Evolutionary conservation across 768 basidiomycete species (phyloP).

Genomic region (Rhizopogon roseolus): DNA sequence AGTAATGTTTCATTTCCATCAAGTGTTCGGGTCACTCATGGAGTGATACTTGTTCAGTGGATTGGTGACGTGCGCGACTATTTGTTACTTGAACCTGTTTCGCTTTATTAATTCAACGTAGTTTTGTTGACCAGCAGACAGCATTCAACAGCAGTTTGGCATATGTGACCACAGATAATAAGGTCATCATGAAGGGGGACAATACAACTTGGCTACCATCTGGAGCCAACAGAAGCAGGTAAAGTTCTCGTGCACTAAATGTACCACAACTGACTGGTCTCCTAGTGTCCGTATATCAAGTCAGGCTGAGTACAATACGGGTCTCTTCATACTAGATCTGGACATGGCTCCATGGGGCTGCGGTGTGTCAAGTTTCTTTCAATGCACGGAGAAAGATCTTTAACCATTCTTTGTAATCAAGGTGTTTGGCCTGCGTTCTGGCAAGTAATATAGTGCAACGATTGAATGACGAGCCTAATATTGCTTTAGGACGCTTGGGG

Average conservation of each 20-base stretch:
- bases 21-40: constrained; percentile 5
- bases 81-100: background rate
- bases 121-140: constrained; percentile 54
- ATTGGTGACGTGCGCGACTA: constrained; percentile 55
- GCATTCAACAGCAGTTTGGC: constrained; percentile 53
- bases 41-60: constrained; percentile 42
- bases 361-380: constrained; percentile 40
- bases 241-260: constrained; percentile 1
- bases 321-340: constrained; percentile 81
- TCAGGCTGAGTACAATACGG: constrained; percentile 58
- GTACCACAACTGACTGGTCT: background rate
- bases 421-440: constrained; percentile 85
- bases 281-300: constrained; percentile 75
- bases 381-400: background rate
- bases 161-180: constrained; percentile 51
- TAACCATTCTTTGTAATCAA: constrained; percentile 17
- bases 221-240: constrained; percentile 64
- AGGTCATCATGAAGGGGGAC: constrained; percentile 76
- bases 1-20: constrained; percentile 36
- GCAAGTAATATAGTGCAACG: constrained; percentile 27
- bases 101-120: constrained; percentile 18
- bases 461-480: background rate
- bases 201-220: constrained; percentile 49
- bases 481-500: constrained; percentile 34
- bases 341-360: constrained; percentile 87